phyloP scores from a whole-genome alignment of 2,329 filamentous ascomycete genomes.

The Erysiphe pulchra region DNA sequence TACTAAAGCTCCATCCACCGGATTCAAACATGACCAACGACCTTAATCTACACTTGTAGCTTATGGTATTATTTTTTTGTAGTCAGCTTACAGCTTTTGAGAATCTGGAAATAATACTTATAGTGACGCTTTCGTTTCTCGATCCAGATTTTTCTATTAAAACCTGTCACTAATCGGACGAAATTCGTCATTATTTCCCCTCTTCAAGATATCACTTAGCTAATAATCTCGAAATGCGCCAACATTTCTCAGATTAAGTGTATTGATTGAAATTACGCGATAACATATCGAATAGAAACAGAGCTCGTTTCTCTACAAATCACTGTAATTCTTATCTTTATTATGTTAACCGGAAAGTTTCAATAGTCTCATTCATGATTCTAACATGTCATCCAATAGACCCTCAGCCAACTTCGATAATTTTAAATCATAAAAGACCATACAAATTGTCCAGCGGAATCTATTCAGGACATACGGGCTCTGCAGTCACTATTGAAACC shows the following conservation, averaged over 20 bases:
- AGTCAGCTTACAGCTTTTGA: background rate
- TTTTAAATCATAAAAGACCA: constrained; percentile 33
- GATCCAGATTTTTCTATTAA: background rate
- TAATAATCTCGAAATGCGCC: constrained; percentile 11
- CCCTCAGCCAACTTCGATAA: constrained; percentile 29
- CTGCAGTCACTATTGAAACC: constrained; percentile 16
- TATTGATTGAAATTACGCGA: constrained; percentile 2
- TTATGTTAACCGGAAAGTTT: background rate
- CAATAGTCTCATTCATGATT: background rate
- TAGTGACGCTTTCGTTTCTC: constrained; percentile 2
- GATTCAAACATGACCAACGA: background rate
- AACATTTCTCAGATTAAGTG: constrained; percentile 3
- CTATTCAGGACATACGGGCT: constrained; percentile 26
- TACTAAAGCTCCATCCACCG: background rate
- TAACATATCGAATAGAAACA: constrained; percentile 7
- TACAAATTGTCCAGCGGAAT: constrained; percentile 43
- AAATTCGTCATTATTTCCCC: constrained; percentile 5
- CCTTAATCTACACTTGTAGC: background rate
- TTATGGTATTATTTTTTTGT: background rate
- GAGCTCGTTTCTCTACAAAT: constrained; percentile 4
- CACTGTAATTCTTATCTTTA: constrained; percentile 4
- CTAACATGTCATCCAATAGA: constrained; percentile 16
- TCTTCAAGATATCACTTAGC: background rate
- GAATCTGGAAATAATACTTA: background rate
- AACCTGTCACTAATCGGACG: constrained; percentile 7